A percentile compares a stretch with the other conserved stretches of the same genome.
Evolutionary conservation across 306 rosid species (phyloP).

Genomic region (Lathyrus aphaca): DNA sequence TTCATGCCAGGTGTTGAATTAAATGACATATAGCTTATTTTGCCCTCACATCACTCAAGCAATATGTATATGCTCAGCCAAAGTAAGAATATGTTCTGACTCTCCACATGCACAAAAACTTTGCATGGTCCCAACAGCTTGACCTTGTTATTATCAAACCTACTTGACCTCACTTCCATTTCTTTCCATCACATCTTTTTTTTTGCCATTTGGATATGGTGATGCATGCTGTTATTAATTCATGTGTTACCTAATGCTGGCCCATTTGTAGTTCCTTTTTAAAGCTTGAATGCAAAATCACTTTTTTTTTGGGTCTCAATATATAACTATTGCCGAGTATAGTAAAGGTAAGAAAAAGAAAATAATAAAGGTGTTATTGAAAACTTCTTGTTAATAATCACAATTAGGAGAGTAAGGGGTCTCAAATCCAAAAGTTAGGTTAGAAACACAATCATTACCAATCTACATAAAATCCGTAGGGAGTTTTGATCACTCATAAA

Average conservation of each 20-base stretch:
- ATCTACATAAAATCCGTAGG: too few species aligned
- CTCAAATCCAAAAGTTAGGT: too few species aligned
- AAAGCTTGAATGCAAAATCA: neutral
- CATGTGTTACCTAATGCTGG: neutral
- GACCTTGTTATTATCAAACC: conserved; percentile 1
- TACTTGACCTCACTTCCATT: neutral
- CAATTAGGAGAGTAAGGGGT: neutral
- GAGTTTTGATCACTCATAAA: too few species aligned
- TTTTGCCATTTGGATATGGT: neutral
- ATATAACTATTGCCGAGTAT: neutral
- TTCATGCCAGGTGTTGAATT: neutral
- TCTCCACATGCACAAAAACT: neutral
- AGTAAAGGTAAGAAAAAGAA: neutral
- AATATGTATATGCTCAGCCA: neutral
- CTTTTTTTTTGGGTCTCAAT: neutral
- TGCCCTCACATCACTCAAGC: conserved; percentile 3
- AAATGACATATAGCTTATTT: neutral
- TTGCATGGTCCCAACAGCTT: conserved; percentile 16
- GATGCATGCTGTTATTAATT: conserved; percentile 1
- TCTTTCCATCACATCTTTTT: neutral
- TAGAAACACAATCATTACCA: too few species aligned
- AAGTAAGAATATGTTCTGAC: neutral
- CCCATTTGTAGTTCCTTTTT: neutral
- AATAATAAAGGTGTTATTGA: neutral
- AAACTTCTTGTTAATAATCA: neutral